Evolutionary conservation across 2,329 filamentous ascomycete genomes (phyloP).

Genomic region (Sclerotinia sclerotiorum): DNA sequence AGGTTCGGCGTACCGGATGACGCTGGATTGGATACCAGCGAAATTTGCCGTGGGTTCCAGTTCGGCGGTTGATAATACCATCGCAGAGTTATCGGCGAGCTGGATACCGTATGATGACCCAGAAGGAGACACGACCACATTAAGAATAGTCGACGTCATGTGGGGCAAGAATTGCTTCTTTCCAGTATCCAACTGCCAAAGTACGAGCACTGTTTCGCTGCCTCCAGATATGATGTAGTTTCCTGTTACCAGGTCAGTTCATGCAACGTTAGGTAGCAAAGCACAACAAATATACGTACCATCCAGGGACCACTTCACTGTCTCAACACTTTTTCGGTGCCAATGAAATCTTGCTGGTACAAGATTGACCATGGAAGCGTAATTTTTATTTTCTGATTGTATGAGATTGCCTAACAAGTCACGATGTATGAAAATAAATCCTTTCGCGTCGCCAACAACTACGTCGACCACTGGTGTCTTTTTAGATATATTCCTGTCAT

Average conservation of each 20-base stretch:
- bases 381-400: slow-evolving; percentile 44
- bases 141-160: slow-evolving; percentile 80
- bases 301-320: slow-evolving; percentile 89
- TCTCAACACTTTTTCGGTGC: slow-evolving; percentile 81
- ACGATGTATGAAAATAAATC: slow-evolving; percentile 78
- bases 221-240: slow-evolving; percentile 95
- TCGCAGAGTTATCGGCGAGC: slow-evolving; percentile 87
- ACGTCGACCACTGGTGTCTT: slow-evolving; percentile 60
- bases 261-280: background rate
- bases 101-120: slow-evolving; percentile 83
- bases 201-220: slow-evolving; percentile 80
- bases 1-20: slow-evolving; percentile 51
- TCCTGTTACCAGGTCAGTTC: slow-evolving; percentile 52
- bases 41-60: slow-evolving; percentile 81
- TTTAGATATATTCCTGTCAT: slow-evolving; percentile 38
- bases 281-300: slow-evolving; percentile 53
- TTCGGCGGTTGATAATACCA: slow-evolving; percentile 87
- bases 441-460: slow-evolving; percentile 72
- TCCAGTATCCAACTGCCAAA: slow-evolving; percentile 91
- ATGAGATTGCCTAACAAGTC: slow-evolving; percentile 61
- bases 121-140: slow-evolving; percentile 74
- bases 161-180: slow-evolving; percentile 85
- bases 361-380: slow-evolving; percentile 40
- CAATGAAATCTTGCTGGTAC: slow-evolving; percentile 74
- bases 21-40: slow-evolving; percentile 72